These are phyloP conservation scores for Hypoxylon subgilvum DNA, from an alignment of 495 filamentous ascomycete genomes.

Conservation along the genomic window DNA sequence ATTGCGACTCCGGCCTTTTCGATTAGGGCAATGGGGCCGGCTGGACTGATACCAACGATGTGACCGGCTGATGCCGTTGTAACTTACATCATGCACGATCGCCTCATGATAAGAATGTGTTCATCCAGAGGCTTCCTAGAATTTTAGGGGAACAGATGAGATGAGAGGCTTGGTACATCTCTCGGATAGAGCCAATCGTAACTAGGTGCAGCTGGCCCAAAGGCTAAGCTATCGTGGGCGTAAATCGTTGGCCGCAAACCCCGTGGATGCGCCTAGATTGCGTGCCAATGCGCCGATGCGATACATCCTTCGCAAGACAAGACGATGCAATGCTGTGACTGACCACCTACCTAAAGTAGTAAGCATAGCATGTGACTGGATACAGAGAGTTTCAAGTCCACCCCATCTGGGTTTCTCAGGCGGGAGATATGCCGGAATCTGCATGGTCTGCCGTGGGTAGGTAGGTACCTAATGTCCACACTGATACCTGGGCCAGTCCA, in stretches of 20 bases:
- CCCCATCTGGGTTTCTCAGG: constrained; percentile 9
- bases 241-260: not conserved
- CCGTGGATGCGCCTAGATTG: too few species aligned
- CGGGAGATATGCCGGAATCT: constrained; percentile 31
- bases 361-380: constrained; percentile 29
- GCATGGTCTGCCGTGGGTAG: constrained; percentile 3
- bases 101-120: constrained; percentile 18
- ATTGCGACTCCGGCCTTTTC: constrained; percentile 14
- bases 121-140: not conserved
- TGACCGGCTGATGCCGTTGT: not conserved
- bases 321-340: not conserved
- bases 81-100: constrained; percentile 24
- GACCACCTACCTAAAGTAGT: constrained; percentile 30
- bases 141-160: not conserved
- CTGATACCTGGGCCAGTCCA: not conserved
- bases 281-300: too few species aligned
- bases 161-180: not conserved
- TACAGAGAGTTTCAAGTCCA: constrained; percentile 22
- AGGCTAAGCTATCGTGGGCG: constrained; percentile 23
- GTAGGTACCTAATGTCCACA: not conserved
- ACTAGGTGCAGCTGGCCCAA: constrained; percentile 4
- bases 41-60: not conserved
- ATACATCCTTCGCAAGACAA: too few species aligned
- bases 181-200: constrained; percentile 13
- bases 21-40: constrained; percentile 15